Evolutionary conservation across 345 rosid genomes (phyloP).

Genomic region (Rhodamnia rubescens): DNA sequence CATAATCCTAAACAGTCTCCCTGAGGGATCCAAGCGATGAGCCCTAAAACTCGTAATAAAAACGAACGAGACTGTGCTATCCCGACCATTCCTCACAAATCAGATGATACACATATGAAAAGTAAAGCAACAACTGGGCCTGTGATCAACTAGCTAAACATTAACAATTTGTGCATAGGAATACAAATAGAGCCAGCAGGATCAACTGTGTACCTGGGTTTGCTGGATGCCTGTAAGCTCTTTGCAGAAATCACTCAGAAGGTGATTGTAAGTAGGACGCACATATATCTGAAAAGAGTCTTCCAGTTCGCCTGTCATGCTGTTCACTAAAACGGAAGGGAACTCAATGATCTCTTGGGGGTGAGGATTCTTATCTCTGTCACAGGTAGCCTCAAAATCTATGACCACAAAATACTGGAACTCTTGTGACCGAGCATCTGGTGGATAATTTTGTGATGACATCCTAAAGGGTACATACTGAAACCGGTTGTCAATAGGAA

Average conservation of each 20-base stretch:
- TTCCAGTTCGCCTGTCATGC: conserved; percentile 34
- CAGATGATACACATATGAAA: not conserved
- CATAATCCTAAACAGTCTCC: not conserved
- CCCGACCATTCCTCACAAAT: not conserved
- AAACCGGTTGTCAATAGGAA: conserved; percentile 10
- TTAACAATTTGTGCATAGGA: not conserved
- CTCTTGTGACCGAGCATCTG: conserved; percentile 11
- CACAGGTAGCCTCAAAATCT: conserved; percentile 53
- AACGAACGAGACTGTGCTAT: not conserved
- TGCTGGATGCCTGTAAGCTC: conserved; percentile 46
- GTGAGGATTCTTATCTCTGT: conserved; percentile 30
- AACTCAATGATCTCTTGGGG: conserved; percentile 50
- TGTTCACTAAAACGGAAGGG: conserved; percentile 36
- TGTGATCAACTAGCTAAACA: not conserved
- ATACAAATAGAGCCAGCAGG: not conserved
- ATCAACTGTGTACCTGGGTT: conserved; percentile 21
- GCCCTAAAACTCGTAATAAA: not conserved
- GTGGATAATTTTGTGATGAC: conserved; percentile 7
- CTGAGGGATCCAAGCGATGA: not conserved
- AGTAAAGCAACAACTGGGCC: not conserved
- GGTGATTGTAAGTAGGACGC: conserved; percentile 36
- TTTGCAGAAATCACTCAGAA: conserved; percentile 39
- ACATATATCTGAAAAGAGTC: conserved; percentile 39
- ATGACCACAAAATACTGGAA: conserved; percentile 43
- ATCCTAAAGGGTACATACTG: conserved; percentile 14